Evolutionary conservation across 345 rosid genomes (phyloP).

Genomic region (Nasturtium officinale): DNA sequence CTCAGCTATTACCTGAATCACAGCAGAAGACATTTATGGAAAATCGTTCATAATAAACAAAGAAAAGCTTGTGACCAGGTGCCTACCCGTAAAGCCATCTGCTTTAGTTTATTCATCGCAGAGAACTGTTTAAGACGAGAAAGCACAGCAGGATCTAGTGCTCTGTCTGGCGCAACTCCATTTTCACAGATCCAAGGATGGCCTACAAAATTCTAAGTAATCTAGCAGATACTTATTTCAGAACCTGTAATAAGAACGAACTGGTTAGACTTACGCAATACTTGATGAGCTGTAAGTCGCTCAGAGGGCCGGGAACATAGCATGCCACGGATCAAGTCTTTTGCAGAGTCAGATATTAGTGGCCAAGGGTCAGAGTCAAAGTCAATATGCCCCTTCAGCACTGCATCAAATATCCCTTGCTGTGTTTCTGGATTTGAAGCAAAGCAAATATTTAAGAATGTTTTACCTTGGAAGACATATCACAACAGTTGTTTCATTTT

Average conservation of each 20-base stretch:
- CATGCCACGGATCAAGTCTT: constrained; percentile 85
- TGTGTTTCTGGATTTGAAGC: constrained; percentile 69
- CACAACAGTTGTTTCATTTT: constrained; percentile 13
- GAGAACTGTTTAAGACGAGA: constrained; percentile 97
- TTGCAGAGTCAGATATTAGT: constrained; percentile 81
- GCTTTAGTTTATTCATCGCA: constrained; percentile 96
- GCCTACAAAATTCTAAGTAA: constrained; percentile 49
- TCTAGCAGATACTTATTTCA: constrained; percentile 13
- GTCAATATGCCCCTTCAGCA: constrained; percentile 88
- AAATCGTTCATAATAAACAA: background rate
- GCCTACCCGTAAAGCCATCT: constrained; percentile 95
- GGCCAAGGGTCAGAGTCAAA: constrained; percentile 99
- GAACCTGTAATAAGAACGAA: constrained; percentile 1
- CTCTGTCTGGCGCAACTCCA: constrained; percentile 98
- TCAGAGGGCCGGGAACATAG: constrained; percentile 74
- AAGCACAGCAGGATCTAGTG: constrained; percentile 92
- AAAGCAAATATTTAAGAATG: constrained; percentile 4
- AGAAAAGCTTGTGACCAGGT: background rate
- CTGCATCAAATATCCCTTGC: constrained; percentile 98
- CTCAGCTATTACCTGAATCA: constrained; percentile 88
- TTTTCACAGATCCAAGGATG: constrained; percentile 99
- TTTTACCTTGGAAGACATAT: constrained; percentile 13
- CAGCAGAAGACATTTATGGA: constrained; percentile 25
- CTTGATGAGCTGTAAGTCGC: constrained; percentile 95
- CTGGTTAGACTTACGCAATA: constrained; percentile 68